Conservation (phyloP, 352 stramenopile species). For the Globisporangium okanoganense region DNA sequence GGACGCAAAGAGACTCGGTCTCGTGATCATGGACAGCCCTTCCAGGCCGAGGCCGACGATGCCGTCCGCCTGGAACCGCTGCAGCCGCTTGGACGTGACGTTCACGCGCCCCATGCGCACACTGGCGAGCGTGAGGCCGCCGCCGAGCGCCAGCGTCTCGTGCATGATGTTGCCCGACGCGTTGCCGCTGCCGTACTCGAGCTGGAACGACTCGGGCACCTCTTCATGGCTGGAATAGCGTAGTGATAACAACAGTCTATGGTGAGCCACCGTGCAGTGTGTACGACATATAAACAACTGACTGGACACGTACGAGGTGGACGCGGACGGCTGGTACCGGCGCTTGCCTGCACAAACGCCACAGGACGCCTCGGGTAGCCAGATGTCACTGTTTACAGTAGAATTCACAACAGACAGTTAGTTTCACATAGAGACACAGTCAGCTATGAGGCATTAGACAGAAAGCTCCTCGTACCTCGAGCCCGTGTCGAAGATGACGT, state of each 20-base stretch:
- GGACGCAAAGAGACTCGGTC: conserved; percentile 32
- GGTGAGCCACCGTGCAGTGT: not conserved
- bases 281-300: not conserved
- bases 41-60: conserved; percentile 62
- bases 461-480: conserved; percentile 29
- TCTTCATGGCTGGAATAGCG: conserved; percentile 2
- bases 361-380: conserved; percentile 43
- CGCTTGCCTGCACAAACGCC: conserved; percentile 34
- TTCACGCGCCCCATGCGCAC: conserved; percentile 50
- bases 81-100: conserved; percentile 37
- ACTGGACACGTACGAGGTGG: conserved; percentile 25
- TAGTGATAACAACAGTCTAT: conserved; percentile 11
- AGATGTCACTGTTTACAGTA: conserved; percentile 38
- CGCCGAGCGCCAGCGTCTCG: conserved; percentile 43
- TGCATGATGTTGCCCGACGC: conserved; percentile 39
- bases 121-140: conserved; percentile 24
- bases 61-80: conserved; percentile 54
- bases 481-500: conserved; percentile 78
- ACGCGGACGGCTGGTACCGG: conserved; percentile 35
- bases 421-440: not conserved
- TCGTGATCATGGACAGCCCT: conserved; percentile 52
- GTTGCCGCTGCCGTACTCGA: conserved; percentile 70
- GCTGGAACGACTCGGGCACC: conserved; percentile 33
- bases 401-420: not conserved
- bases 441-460: too few species aligned